Evolutionary conservation across 2,329 filamentous ascomycete species (phyloP).

Genomic region (Venturia carpophila): DNA sequence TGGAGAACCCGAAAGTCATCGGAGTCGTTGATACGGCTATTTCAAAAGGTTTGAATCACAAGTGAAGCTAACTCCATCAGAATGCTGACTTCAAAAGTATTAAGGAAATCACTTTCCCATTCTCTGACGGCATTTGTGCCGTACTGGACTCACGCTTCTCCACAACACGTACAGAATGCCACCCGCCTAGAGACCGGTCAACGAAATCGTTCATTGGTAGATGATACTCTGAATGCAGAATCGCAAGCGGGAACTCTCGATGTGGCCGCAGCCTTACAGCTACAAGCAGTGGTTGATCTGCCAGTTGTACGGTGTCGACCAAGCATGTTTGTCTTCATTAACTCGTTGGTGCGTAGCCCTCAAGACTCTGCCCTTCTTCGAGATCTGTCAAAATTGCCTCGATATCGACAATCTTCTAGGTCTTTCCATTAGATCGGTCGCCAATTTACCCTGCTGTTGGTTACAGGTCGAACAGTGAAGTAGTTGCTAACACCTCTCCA

Average conservation of each 20-base stretch:
- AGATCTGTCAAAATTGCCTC: too few relatives aligned
- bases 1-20: conserved; percentile 52
- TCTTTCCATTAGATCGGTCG: too few relatives aligned
- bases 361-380: not conserved
- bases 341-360: conserved; percentile 56
- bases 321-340: conserved; percentile 78
- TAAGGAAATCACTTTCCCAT: conserved; percentile 44
- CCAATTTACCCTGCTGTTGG: not conserved
- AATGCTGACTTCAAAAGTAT: conserved; percentile 30
- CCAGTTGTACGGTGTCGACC: conserved; percentile 68
- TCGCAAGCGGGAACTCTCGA: conserved; percentile 36
- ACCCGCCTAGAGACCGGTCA: conserved; percentile 33
- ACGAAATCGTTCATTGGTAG: conserved; percentile 37
- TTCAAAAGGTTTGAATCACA: conserved; percentile 43
- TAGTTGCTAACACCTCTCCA: conserved; percentile 30
- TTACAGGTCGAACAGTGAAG: not conserved
- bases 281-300: conserved; percentile 54
- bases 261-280: conserved; percentile 30
- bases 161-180: conserved; percentile 29
- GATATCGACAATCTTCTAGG: too few relatives aligned
- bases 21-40: conserved; percentile 45
- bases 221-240: conserved; percentile 34
- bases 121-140: conserved; percentile 48
- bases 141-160: conserved; percentile 25
- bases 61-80: too few relatives aligned